Conservation (phyloP, 805 yeast genomes). For the Danielia reshetovae region DNA sequence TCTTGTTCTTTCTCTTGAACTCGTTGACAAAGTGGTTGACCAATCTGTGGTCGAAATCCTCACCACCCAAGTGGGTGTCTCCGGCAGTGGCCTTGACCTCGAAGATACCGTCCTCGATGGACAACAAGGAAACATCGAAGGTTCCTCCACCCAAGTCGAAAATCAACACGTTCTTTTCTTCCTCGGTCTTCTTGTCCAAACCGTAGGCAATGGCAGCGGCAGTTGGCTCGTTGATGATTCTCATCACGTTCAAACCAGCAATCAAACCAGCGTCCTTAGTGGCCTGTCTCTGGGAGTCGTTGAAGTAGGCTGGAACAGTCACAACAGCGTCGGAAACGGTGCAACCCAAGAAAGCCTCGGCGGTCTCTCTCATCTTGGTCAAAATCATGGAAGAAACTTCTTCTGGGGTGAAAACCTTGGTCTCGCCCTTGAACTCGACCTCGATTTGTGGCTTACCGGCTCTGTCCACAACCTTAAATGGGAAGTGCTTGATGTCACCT, state of each 20-base stretch:
- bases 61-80: slow-evolving; percentile 98
- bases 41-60: slow-evolving; percentile 88
- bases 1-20: slow-evolving; percentile 89
- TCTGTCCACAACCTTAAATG: slow-evolving; percentile 29
- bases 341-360: slow-evolving; percentile 72
- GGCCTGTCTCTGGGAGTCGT: slow-evolving; percentile 92
- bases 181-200: slow-evolving; percentile 47
- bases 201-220: slow-evolving; percentile 34
- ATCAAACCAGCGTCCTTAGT: slow-evolving; percentile 91
- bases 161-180: slow-evolving; percentile 57
- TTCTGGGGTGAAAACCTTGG: slow-evolving; percentile 31
- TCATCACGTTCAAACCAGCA: slow-evolving; percentile 83
- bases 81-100: slow-evolving; percentile 68
- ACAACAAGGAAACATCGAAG: slow-evolving; percentile 45
- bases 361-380: slow-evolving; percentile 44
- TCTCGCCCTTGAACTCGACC: slow-evolving; percentile 31
- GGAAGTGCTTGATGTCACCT: slow-evolving; percentile 29
- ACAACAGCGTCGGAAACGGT: slow-evolving; percentile 83
- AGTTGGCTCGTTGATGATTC: slow-evolving; percentile 84
- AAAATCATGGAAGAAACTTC: slow-evolving; percentile 30
- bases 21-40: slow-evolving; percentile 87
- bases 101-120: slow-evolving; percentile 47
- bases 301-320: slow-evolving; percentile 91
- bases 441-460: slow-evolving; percentile 27
- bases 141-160: slow-evolving; percentile 51